A percentile compares a stretch with the other conserved stretches of the same genome.
Conservation (phyloP, 2,329 filamentous ascomycete species). For the Colletotrichum abscissum region DNA sequence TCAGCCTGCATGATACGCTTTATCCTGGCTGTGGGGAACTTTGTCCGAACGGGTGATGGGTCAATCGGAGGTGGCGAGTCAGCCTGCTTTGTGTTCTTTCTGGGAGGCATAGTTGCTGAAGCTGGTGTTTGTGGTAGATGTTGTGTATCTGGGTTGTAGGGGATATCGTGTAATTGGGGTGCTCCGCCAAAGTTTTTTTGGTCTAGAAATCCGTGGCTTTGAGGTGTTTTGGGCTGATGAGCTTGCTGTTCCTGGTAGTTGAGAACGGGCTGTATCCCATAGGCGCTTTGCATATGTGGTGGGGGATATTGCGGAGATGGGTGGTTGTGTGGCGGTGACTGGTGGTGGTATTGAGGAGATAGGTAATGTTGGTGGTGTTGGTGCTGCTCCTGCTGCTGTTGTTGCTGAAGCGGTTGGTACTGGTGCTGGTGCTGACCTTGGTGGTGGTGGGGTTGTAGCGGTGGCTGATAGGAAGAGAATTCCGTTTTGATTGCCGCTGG, state of each 20-base stretch:
- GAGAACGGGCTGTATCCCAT: constrained; percentile 23
- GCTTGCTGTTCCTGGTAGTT: constrained; percentile 27
- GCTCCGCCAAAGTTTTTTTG: constrained; percentile 13
- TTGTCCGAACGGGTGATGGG: constrained; percentile 85
- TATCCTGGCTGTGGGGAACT: constrained; percentile 96
- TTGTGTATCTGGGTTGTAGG: constrained; percentile 24
- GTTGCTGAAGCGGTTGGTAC: constrained; percentile 42
- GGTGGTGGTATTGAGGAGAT: constrained; percentile 39
- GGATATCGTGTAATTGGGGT: constrained; percentile 30
- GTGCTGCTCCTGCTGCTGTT: constrained; percentile 44
- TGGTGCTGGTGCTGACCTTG: constrained; percentile 44
- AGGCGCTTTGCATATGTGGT: constrained; percentile 19
- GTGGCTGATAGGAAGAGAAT: constrained; percentile 30
- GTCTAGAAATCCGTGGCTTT: constrained; percentile 29
- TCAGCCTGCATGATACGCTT: constrained; percentile 99
- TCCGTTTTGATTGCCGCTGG: constrained; percentile 36
- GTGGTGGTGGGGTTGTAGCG: constrained; percentile 43
- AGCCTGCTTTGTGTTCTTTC: constrained; percentile 50
- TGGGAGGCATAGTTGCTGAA: constrained; percentile 50
- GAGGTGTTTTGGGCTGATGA: constrained; percentile 24
- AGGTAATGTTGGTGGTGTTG: constrained; percentile 39
- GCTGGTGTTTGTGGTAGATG: constrained; percentile 35
- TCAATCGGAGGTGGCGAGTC: constrained; percentile 57
- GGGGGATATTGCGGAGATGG: constrained; percentile 36
- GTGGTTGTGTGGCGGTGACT: constrained; percentile 38